Base-by-base conservation (phyloP, 179 eudicot species). In the Silene coronaria region DNA sequence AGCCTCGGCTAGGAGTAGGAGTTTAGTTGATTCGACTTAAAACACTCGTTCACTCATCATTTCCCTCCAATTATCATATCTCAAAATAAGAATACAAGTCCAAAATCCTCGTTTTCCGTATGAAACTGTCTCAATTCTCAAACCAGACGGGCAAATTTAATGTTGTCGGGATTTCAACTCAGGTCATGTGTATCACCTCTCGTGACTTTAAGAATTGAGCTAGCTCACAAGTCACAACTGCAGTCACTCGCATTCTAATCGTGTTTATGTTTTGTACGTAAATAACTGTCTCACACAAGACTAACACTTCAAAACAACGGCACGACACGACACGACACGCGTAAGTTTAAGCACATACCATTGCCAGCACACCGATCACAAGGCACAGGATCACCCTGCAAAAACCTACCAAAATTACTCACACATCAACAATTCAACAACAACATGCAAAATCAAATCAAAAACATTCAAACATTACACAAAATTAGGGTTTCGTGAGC, bases 371-470 rank as follows among this genome's bases (percentile, higher is more conserved):
- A 94, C 70, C 90, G 89, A 21, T 89, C 92, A 85, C 98, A 94
- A 30, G 98, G 91, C 72, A 92, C 95, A 70, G 98, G 98, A 86
- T 94, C 98, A 69, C 98, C 98, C 98, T 94, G 85, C 85, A 88
- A 81, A 76, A 84, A 62, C 78, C 82, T 70, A 80, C 73, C 82
- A 48, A 85, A 38, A 80, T 77, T 76, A 82, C 70, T 76, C 78
- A 82, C 75, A 26, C 61, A 48, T 16, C 71, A 75, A 42, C 63
- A 77, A n/a, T 6, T 27, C 34, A 73, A 45, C 26, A 76, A 62
- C 66, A 11, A 17, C 11, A 14, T 21, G 13, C 70, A 65, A 72
- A 12, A 9, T 21, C 1, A 59, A 73, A 75, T 59, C 24, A 21
- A 1, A 59, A 1, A 22, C 26, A 59, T 59, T 59, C 63, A 59